Percentiles rank a stretch among this genome's conserved stretches.
phyloP scores from a whole-genome alignment of 1,284 basidiomycete genomes.

The Ganoderma boninense region DNA sequence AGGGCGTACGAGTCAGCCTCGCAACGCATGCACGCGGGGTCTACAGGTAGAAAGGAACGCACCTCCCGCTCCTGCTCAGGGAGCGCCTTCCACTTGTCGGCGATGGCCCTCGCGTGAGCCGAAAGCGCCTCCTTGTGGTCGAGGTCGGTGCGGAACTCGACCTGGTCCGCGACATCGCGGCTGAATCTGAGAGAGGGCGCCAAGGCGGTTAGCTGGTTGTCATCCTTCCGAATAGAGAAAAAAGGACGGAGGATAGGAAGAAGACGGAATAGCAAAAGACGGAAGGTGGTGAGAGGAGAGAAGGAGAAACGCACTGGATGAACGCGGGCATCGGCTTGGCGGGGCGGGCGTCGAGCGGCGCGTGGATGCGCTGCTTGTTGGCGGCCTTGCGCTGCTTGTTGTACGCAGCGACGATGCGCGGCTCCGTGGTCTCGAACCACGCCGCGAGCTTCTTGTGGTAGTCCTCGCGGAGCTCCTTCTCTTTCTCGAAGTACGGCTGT shows the following conservation, averaged over 20 bases:
- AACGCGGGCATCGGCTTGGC: not conserved
- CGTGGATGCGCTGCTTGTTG: not conserved
- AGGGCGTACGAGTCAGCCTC: not conserved
- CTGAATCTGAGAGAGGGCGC: not conserved
- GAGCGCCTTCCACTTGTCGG: not conserved
- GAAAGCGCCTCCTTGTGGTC: not conserved
- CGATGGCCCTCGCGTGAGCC: not conserved
- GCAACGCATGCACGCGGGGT: not conserved
- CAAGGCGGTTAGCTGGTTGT: not conserved
- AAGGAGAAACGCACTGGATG: not conserved
- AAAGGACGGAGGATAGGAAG: not conserved
- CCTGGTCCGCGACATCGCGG: not conserved
- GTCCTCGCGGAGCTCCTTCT: not conserved
- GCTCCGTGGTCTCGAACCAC: slow-evolving; percentile 23
- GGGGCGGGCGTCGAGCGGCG: not conserved
- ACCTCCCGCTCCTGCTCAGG: not conserved
- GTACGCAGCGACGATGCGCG: slow-evolving; percentile 25
- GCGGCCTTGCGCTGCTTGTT: slow-evolving; percentile 22
- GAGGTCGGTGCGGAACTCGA: not conserved
- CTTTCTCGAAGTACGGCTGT: slow-evolving; percentile 22
- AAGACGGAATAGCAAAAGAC: not conserved
- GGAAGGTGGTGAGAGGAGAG: not conserved
- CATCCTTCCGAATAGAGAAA: not conserved
- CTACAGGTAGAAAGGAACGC: not conserved
- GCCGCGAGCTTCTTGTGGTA: slow-evolving; percentile 23